A percentile compares a stretch with the other conserved stretches of the same genome.
These are phyloP conservation scores for Fraxinus pennsylvanica DNA, from an alignment of 257 asterid genomes.

Conservation along the genomic window DNA sequence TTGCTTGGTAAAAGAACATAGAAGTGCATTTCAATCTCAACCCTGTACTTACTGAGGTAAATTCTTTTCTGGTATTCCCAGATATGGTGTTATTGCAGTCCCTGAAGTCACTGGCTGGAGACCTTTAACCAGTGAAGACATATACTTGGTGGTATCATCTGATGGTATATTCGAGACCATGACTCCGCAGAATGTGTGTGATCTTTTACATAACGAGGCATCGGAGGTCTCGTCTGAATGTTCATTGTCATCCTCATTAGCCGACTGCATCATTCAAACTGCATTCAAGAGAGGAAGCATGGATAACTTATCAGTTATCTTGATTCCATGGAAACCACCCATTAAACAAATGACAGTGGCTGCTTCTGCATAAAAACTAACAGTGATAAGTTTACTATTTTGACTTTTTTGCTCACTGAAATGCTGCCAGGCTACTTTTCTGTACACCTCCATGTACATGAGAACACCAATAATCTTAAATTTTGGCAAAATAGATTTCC, in stretches of 20 bases:
- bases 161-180: conserved; percentile 72
- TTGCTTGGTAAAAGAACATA: background rate
- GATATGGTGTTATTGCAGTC: conserved; percentile 69
- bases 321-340: conserved; percentile 26
- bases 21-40: no score
- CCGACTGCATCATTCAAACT: conserved; percentile 41
- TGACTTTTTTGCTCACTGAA: background rate
- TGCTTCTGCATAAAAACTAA: background rate
- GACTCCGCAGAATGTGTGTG: conserved; percentile 59
- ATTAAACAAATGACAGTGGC: background rate
- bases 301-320: conserved; percentile 69
- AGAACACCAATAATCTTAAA: background rate
- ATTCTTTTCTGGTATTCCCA: conserved; percentile 17
- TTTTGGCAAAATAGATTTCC: background rate
- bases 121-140: conserved; percentile 36
- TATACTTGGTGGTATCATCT: conserved; percentile 59
- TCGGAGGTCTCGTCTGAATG: conserved; percentile 24
- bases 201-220: conserved; percentile 28
- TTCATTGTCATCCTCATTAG: conserved; percentile 38
- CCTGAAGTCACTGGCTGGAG: conserved; percentile 67
- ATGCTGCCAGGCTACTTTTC: background rate
- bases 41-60: background rate
- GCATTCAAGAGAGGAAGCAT: conserved; percentile 63
- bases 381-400: background rate
- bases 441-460: background rate